Evolutionary conservation across 257 asterid genomes (phyloP), one percentile per base, ranked within the genome.

Genomic region (Nicotiana paniculata): DNA sequence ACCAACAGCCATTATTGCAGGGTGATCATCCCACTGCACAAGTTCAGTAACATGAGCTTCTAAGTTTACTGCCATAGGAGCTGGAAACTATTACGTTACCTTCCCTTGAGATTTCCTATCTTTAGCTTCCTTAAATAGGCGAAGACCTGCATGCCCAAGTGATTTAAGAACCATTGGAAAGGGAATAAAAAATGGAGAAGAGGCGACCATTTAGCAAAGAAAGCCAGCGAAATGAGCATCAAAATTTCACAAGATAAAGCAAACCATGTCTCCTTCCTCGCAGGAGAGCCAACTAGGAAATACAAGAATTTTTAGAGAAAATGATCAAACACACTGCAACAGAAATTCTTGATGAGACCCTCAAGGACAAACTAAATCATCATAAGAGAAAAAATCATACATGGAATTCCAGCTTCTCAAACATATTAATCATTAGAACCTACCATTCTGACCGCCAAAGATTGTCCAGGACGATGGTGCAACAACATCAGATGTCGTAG

Each of bases 1-100:
- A 82, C 99, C 99, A 86, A 94, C 98, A 18, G 97, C 97, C 99
- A 96, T 96, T 84, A 96, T 91, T 86, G 99, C 99, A 18, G 98
- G 97, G 85, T 89, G 92, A 85, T 83, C 89, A 67, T 86, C 95
- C 97, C 97, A 91, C 91, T 86, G 82, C 93, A 87, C 85, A 81
- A 51, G 76, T 81, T 81, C 55, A 82, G 70, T 21, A 43, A 64
- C 75, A 63, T 51, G 70, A 69, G 51, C 51, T 57, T 66, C 24
- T 81, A 37, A 24, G 13, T 78, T 76, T 69, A 69, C 68, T 37
- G 63, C 66, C 32, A 43, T 13, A 53, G 46, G 57, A 76, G 77
- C 17, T 79, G 80, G 13, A 17, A 51, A 43, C 78, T 21, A 70
- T 69, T 81, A 65, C 51, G 64, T 75, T 84, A 94, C 99, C 98